phyloP scores from a whole-genome alignment of 352 stramenopile genomes.

The Pseudoperonospora humuli region DNA sequence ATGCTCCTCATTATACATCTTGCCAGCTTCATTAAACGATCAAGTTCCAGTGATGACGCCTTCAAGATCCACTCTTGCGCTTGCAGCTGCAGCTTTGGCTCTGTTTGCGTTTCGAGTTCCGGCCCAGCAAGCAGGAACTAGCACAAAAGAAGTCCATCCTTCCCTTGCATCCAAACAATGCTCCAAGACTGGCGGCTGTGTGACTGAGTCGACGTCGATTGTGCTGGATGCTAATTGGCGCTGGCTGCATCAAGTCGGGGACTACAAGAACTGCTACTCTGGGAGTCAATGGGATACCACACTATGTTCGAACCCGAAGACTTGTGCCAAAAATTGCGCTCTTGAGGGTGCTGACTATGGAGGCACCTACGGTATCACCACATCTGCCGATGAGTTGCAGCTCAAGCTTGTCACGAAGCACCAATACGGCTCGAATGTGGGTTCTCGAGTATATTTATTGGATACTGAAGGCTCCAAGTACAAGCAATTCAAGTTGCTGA shows the following conservation, averaged over 20 bases:
- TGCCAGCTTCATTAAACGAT: conserved; percentile 1
- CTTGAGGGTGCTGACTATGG: conserved; percentile 59
- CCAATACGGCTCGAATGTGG: conserved; percentile 48
- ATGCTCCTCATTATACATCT: conserved; percentile 20
- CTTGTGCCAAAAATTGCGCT: conserved; percentile 49
- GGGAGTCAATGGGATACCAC: conserved; percentile 46
- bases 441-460: conserved; percentile 58
- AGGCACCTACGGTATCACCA: conserved; percentile 57
- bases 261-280: conserved; percentile 64
- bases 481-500: conserved; percentile 62
- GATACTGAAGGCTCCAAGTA: conserved; percentile 32
- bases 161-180: conserved; percentile 38
- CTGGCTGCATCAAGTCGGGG: conserved; percentile 54
- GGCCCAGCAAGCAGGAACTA: conserved; percentile 44
- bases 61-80: conserved; percentile 3
- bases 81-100: conserved; percentile 15
- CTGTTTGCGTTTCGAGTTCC: conserved; percentile 6
- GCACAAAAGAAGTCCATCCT: conserved; percentile 42
- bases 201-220: conserved; percentile 37
- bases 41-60: conserved; percentile 13
- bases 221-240: conserved; percentile 72
- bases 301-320: conserved; percentile 38
- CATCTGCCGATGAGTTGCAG: conserved; percentile 32
- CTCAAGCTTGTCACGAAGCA: conserved; percentile 52
- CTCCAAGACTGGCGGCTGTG: conserved; percentile 32